A percentile compares a stretch with the other conserved stretches of the same genome.
These are phyloP conservation scores for Trichoderma sp. DNA, from an alignment of 2,329 filamentous ascomycete species.

Conservation along the genomic window DNA sequence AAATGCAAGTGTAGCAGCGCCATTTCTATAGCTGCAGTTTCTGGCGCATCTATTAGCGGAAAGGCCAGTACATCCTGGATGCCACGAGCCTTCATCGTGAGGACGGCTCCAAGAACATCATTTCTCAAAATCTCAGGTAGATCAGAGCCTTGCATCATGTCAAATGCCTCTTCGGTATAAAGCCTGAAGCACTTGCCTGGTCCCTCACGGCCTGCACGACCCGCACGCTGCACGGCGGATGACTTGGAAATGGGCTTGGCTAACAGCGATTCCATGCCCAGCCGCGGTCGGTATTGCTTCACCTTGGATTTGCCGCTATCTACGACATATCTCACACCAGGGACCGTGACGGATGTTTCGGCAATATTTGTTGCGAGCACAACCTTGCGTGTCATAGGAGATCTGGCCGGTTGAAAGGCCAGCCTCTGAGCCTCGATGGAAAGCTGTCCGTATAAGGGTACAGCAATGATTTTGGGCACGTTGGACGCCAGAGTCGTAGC, in stretches of 20 bases:
- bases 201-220: slow-evolving; percentile 89
- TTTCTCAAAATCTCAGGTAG: slow-evolving; percentile 88
- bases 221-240: slow-evolving; percentile 86
- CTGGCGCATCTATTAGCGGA: slow-evolving; percentile 80
- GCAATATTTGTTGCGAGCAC: slow-evolving; percentile 96
- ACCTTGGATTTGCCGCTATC: slow-evolving; percentile 94
- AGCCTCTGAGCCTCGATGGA: slow-evolving; percentile 83
- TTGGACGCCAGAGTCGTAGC: slow-evolving; percentile 70
- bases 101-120: slow-evolving; percentile 79
- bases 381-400: slow-evolving; percentile 77
- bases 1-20: slow-evolving; percentile 78
- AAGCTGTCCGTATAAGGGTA: slow-evolving; percentile 87
- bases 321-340: slow-evolving; percentile 87
- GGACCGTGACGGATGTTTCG: slow-evolving; percentile 96
- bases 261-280: slow-evolving; percentile 88
- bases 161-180: slow-evolving; percentile 79
- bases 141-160: slow-evolving; percentile 69
- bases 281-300: slow-evolving; percentile 81
- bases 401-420: slow-evolving; percentile 76
- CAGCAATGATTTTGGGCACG: slow-evolving; percentile 70
- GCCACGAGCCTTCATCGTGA: slow-evolving; percentile 92
- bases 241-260: slow-evolving; percentile 91
- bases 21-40: slow-evolving; percentile 75
- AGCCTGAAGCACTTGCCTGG: slow-evolving; percentile 87
- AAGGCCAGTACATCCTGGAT: slow-evolving; percentile 81